Base-by-base conservation (phyloP, 805 yeast species). In the Sugiyamaella mastotermitis region DNA sequence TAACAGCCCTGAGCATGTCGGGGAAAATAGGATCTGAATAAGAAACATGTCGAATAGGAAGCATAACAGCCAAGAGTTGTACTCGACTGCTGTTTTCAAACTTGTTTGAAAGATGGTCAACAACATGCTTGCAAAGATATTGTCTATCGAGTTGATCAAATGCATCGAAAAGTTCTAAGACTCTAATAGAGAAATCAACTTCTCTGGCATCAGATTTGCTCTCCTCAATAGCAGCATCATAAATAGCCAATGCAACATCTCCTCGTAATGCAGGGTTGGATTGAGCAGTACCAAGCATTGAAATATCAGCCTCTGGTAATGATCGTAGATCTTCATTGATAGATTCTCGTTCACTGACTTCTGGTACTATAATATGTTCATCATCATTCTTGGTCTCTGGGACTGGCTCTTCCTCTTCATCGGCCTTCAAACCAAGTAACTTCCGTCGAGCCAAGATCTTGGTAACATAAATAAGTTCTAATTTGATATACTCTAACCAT, bases 401-500 rank as follows among this genome's bases (percentile, higher is more conserved):
- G 21, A 47, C 45, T 24, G 49, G 48, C 58, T 56, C 71, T 66
- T 37, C 69, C 67, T 40, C 68, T 55, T 51, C 71, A 67, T 52
- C 69, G 62, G 35, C 65, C 27, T 83, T 70, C 40, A 88, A 66
- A 3, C 90, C 90, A 57, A 90, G 67, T 5, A 90, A 76, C 57
- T 80, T 76, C 58, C 97, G 72, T 63, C 97, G 76, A 5, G 86
- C 80, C 35, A 88, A 66, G 43, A 92, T 69, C 57, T 85, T 86
- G 8, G 94, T 78, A 21, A 88, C 76, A 52, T 87, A 90, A 17
- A 83, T 74, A 51, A 90, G 71, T 62, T 94, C 99, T 50, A 92
- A 80, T 50, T 84, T 86, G 33, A 84, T 78, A 60, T 92, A 92
- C 46, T 82, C 83, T 25, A 78, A 60, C 96, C 97, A 90, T 43